phyloP scores from a whole-genome alignment of 176 grass and related monocot species.

The Eragrostis nindensis region DNA sequence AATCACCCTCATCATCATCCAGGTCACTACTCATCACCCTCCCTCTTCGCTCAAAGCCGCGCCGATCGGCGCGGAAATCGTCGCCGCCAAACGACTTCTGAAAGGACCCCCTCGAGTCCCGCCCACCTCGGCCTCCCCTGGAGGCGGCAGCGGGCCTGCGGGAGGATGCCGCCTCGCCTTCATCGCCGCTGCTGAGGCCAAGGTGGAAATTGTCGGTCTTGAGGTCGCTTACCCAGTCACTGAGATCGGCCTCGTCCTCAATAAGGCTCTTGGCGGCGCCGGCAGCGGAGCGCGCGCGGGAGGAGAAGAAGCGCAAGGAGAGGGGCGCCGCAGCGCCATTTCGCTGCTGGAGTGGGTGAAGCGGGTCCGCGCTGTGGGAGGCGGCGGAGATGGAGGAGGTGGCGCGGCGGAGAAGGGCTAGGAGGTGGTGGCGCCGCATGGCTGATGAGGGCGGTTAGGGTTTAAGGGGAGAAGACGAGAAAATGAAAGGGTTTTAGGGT shows the following conservation, averaged over 20 bases:
- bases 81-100: conserved; percentile 47
- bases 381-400: conserved; percentile 28
- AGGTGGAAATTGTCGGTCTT: conserved; percentile 67
- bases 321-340: conserved; percentile 37
- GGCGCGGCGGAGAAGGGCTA: conserved; percentile 39
- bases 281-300: conserved; percentile 26
- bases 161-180: conserved; percentile 36
- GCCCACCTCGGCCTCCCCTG: conserved; percentile 49
- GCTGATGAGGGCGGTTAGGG: conserved; percentile 44
- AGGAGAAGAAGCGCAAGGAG: conserved; percentile 52
- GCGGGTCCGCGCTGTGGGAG: conserved; percentile 25
- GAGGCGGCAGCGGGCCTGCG: conserved; percentile 13
- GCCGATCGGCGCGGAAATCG: conserved; percentile 47
- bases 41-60: conserved; percentile 43
- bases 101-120: conserved; percentile 47
- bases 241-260: conserved; percentile 85
- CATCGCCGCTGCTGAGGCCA: conserved; percentile 66
- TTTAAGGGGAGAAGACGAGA: conserved; percentile 44
- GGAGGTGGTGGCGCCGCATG: conserved; percentile 41
- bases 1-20: conserved; percentile 41
- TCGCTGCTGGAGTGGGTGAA: background rate
- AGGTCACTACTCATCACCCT: conserved; percentile 37
- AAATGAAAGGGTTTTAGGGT: background rate
- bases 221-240: conserved; percentile 80
- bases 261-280: conserved; percentile 68